Base-by-base conservation (phyloP, 176 grass and related monocot species). In the Puya raimondii region DNA sequence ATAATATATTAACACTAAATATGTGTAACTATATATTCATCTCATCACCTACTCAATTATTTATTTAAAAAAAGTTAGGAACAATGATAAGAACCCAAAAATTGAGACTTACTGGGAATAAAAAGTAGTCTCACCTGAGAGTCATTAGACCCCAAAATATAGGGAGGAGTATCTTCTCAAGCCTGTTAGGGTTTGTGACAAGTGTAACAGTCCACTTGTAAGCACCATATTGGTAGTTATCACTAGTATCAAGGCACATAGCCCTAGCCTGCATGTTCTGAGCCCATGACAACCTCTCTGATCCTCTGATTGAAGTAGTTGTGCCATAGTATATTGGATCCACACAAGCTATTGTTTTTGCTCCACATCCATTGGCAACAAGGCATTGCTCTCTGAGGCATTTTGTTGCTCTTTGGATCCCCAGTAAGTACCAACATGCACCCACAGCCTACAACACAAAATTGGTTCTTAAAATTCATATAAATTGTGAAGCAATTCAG, bases 101-200 rank as follows among this genome's bases (percentile, higher is more conserved):
- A 33, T 50, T 68, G 23, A 9, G 54, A 23, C 29, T 66, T 68
- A 20, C 27, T 76, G 9, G 9, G 22, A 4, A n/a, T 21, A 47
- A 20, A 10, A 53, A 2, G 51, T 29, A 21, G 4, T 10, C 49
- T 79, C 69, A 82, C 86, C 82, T 92, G 1, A 97, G 82, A 63
- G 86, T 97, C 93, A 92, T 92, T 1, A 97, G 84, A 53, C 89
- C 89, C 93, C 93, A 97, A 77, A 97, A 97, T 78, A 97, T 97
- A 1, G 93, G 93, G 10, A 97, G 86, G 73, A 97, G 70, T 21
- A 97, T 84, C 69, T 85, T 85, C 82, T 97, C 93, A 42, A 92
- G n/a, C 2, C 93, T 69, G 69, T 61, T 92, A 52, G 84, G 33
- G 65, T 97, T 97, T 2, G 89, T 49, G 21, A 92, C 80, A 22